A percentile compares a stretch with the other conserved stretches of the same genome.
Evolutionary conservation across 768 basidiomycete genomes (phyloP).

Genomic region (Russula emetica): DNA sequence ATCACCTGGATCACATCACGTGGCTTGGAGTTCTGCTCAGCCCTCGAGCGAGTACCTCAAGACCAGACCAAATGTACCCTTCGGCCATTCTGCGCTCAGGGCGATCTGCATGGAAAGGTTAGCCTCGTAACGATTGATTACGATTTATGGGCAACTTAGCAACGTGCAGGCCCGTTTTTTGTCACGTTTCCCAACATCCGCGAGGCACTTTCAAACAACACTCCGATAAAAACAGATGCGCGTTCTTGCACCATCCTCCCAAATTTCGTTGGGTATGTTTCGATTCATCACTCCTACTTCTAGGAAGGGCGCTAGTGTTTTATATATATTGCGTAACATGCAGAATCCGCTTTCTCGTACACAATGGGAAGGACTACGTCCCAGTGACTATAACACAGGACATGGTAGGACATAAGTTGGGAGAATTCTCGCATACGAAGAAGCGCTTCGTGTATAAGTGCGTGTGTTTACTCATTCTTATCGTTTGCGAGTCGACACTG

Average conservation of each 20-base stretch:
- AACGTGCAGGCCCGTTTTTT: constrained; percentile 78
- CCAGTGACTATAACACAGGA: constrained; percentile 89
- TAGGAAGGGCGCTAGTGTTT: background rate
- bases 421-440: constrained; percentile 89
- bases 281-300: background rate
- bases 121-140: constrained; percentile 16
- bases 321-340: background rate
- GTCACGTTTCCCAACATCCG: constrained; percentile 86
- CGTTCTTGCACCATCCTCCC: constrained; percentile 90
- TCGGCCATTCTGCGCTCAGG: constrained; percentile 57
- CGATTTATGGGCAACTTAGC: background rate
- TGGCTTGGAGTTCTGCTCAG: background rate
- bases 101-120: constrained; percentile 85
- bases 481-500: background rate
- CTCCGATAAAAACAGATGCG: constrained; percentile 85
- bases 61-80: constrained; percentile 49
- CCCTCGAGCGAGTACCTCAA: background rate
- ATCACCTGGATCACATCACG: background rate
- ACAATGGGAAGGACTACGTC: constrained; percentile 88
- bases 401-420: constrained; percentile 98
- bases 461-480: constrained; percentile 35
- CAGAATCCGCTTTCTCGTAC: constrained; percentile 85
- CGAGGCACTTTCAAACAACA: constrained; percentile 73
- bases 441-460: constrained; percentile 84
- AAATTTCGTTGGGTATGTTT: constrained; percentile 86